Percentiles rank a stretch among this genome's conserved stretches.
Conservation (phyloP, 2,329 filamentous ascomycete genomes). For the Metarhizium guizhouense region DNA sequence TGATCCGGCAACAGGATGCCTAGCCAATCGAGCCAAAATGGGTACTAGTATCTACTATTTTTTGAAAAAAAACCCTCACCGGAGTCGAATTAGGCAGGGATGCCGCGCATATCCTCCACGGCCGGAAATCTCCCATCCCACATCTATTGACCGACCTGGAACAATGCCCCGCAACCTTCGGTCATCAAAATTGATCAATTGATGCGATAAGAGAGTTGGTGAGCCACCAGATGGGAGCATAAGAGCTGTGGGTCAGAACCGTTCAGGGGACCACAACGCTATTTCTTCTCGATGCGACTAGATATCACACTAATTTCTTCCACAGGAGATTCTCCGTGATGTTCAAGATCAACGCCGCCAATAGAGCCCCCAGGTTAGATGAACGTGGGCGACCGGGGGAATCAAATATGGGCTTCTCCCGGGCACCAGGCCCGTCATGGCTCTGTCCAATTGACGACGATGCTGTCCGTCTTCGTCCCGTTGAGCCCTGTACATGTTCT, state of each 20-base stretch:
- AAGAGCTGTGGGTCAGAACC: neutral
- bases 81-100: no score
- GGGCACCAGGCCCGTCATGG: no score
- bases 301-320: neutral
- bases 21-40: neutral
- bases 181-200: neutral
- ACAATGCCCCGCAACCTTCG: neutral
- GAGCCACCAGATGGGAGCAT: neutral
- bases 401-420: neutral
- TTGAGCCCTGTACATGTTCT: no score
- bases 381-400: constrained; percentile 2
- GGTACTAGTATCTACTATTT: neutral
- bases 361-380: constrained; percentile 2
- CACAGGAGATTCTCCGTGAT: neutral
- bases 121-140: neutral
- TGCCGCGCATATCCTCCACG: no score
- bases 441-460: no score
- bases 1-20: neutral
- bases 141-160: neutral
- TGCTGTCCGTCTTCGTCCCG: no score
- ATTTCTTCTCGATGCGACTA: neutral
- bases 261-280: neutral
- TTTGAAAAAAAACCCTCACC: no score
- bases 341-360: neutral
- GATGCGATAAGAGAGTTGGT: no score